phyloP scores from a whole-genome alignment of 352 stramenopile species.

The Thraustotheca clavata region DNA sequence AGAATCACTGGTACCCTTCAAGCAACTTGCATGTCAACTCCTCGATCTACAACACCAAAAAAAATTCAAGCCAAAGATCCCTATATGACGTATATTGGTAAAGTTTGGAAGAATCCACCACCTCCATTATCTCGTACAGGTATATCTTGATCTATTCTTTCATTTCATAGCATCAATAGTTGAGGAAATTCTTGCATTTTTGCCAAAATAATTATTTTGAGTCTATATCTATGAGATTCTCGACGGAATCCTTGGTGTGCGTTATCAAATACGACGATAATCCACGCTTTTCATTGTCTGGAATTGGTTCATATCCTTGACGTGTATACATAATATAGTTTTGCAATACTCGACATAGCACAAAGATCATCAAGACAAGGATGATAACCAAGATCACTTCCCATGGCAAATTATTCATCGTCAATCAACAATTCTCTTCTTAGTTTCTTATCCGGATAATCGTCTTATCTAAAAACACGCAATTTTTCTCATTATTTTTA shows the following conservation, averaged over 20 bases:
- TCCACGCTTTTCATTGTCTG: constrained; percentile 45
- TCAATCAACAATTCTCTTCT: neutral
- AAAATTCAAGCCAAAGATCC: no score
- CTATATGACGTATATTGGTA: constrained; percentile 8
- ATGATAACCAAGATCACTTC: constrained; percentile 12
- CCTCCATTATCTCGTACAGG: neutral
- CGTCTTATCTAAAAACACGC: constrained; percentile 1
- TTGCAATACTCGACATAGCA: neutral
- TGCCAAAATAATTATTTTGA: neutral
- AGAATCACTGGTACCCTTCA: no score
- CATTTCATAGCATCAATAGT: neutral
- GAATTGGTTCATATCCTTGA: constrained; percentile 47
- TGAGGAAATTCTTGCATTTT: neutral
- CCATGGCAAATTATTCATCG: neutral
- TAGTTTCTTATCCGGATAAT: neutral
- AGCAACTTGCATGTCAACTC: no score
- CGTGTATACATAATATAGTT: constrained; percentile 29
- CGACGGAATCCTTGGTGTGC: constrained; percentile 51
- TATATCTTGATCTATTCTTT: neutral
- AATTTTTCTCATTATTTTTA: no score
- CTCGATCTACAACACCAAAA: no score
- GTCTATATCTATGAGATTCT: constrained; percentile 15
- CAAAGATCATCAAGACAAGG: constrained; percentile 12
- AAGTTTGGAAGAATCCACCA: constrained; percentile 3
- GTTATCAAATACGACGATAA: constrained; percentile 59